Base-by-base conservation (phyloP, 192 early-diverging fungal genomes). In the Coemansia sp. region DNA sequence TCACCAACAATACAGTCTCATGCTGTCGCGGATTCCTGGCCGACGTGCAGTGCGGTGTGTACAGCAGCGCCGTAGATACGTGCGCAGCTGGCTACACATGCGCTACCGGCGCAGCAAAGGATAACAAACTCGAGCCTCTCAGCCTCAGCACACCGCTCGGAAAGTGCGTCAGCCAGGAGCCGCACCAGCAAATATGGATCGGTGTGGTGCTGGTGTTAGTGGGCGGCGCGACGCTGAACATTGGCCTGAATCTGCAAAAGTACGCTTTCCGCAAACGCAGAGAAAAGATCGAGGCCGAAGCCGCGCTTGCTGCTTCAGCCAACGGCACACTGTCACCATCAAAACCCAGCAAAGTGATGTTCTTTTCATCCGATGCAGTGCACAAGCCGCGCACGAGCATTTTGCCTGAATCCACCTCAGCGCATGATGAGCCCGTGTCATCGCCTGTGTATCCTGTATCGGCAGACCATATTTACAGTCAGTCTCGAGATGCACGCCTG, bases 241-340 rank as follows among this genome's bases (percentile, higher is more conserved):
- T 92, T 48, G 90, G 90, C n/a, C 69, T 92, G 25, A 92, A 92
- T 53, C 61, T 90, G 58, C 90, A 92, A 68, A 92, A 92, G 51
- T 83, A 89, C 21, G 90, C 89, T 1, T 82, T 90, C 19, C 69
- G 87, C 6, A 89, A 90, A 60, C 79, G 85, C 0, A 72, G 84
- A 49, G 81, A 87, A 30, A 77, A 81, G 54, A 42, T 38, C 35
- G n/a, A 38, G 11, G 35, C 35, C 9, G 35, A 38, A 38, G 33
- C 53, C 12, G 11, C 22, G 14, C 32, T 12, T 23, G 22, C 53
- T 3, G 12, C n/a, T 21, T 3, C 18, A 1, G 38, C 11, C 5
- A 42, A 4, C 10, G 23, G 4, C 54, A 6, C 14, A 5, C 55
- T 14, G 3, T 47, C 67, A 23, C 67, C 54, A 2, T 52, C 55